phyloP scores from a whole-genome alignment of 257 asterid genomes.

The Gentiana straminea region DNA sequence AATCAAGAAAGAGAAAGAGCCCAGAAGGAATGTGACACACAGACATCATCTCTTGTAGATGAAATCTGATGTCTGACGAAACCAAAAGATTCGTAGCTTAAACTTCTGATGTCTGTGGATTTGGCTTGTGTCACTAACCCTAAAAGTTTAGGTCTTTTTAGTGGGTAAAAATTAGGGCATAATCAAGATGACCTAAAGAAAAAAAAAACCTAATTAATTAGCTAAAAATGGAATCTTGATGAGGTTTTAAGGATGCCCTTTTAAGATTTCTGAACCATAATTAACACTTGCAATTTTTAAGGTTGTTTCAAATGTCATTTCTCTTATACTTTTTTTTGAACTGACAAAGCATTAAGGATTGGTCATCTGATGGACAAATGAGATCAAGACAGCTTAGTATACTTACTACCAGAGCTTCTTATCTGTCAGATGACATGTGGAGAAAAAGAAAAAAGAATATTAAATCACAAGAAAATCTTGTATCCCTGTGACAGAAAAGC shows the following conservation, averaged over 20 bases:
- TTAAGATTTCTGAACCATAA: constrained; percentile 41
- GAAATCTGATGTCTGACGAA: constrained; percentile 40
- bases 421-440: constrained; percentile 46
- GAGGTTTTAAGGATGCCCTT: constrained; percentile 14
- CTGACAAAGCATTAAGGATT: constrained; percentile 39
- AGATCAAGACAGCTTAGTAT: constrained; percentile 36
- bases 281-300: constrained; percentile 15
- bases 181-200: constrained; percentile 11
- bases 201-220: constrained; percentile 16
- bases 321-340: constrained; percentile 7
- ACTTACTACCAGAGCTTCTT: constrained; percentile 22
- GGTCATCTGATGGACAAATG: constrained; percentile 30
- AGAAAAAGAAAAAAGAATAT: constrained; percentile 10
- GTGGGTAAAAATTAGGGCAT: constrained; percentile 12
- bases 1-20: constrained; percentile 8
- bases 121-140: constrained; percentile 9
- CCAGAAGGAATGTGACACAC: constrained; percentile 16
- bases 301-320: constrained; percentile 27
- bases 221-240: constrained; percentile 17
- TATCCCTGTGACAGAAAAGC: constrained; percentile 8
- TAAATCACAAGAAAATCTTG: constrained; percentile 9
- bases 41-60: constrained; percentile 25
- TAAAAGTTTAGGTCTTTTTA: neutral
- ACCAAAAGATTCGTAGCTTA: constrained; percentile 40
- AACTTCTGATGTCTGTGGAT: constrained; percentile 14